phyloP scores from a whole-genome alignment of 2,329 filamentous ascomycete species.

The Claviceps quebecensis region DNA sequence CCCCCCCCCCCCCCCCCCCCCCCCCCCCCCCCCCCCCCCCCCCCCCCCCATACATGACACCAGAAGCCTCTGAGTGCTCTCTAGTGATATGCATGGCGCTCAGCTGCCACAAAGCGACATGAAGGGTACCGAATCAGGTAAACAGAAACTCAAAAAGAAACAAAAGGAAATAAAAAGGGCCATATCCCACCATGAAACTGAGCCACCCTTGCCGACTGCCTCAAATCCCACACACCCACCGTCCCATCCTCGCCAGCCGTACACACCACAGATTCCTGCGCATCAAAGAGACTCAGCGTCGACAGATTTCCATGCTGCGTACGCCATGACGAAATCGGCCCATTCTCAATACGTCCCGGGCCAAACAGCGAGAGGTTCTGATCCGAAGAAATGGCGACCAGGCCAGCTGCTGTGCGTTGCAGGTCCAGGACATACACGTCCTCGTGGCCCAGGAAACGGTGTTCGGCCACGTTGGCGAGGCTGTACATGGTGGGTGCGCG shows the following conservation, averaged over 20 bases:
- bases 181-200: constrained; percentile 27
- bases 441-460: constrained; percentile 13
- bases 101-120: background rate
- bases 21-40: too few relatives aligned
- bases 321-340: constrained; percentile 33
- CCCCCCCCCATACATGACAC: too few relatives aligned
- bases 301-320: constrained; percentile 50
- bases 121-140: background rate
- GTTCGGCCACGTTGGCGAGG: constrained; percentile 18
- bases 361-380: constrained; percentile 55
- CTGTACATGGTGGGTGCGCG: constrained; percentile 16
- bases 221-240: constrained; percentile 52
- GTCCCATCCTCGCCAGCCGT: constrained; percentile 61
- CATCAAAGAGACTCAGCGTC: constrained; percentile 43
- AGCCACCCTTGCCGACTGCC: constrained; percentile 29
- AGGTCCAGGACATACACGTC: constrained; percentile 47
- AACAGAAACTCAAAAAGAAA: background rate
- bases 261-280: constrained; percentile 38
- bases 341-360: constrained; percentile 37
- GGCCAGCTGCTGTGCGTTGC: constrained; percentile 32
- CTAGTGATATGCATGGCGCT: too few relatives aligned
- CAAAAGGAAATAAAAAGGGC: constrained; percentile 12
- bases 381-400: constrained; percentile 56
- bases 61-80: too few relatives aligned
- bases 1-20: too few relatives aligned